Percentiles rank a stretch among this genome's conserved stretches.
phyloP scores from a whole-genome alignment of 2,329 filamentous ascomycete genomes.

The Fusarium odoratissimum region DNA sequence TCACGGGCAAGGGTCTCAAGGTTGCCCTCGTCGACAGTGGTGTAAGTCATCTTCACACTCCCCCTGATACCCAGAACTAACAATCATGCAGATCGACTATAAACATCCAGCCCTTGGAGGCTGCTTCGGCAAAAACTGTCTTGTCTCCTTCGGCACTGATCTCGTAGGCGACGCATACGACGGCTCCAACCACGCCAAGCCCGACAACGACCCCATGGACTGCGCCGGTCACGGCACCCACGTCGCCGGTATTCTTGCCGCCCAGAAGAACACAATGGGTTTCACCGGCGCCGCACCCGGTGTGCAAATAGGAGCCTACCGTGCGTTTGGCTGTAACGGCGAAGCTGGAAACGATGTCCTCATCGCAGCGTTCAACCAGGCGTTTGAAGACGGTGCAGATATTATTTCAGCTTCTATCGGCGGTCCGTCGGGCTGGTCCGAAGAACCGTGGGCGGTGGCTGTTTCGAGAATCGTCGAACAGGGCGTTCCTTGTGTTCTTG shows the following conservation, averaged over 20 bases:
- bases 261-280: conserved; percentile 63
- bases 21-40: conserved; percentile 66
- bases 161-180: conserved; percentile 67
- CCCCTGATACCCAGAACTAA: background rate
- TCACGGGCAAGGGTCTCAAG: conserved; percentile 63
- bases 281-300: conserved; percentile 68
- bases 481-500: conserved; percentile 64
- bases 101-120: conserved; percentile 72
- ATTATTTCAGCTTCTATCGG: conserved; percentile 68
- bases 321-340: conserved; percentile 67
- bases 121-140: conserved; percentile 69
- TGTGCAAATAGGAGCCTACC: conserved; percentile 67
- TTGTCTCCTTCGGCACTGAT: conserved; percentile 68
- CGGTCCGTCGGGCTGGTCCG: conserved; percentile 62
- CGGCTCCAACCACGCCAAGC: conserved; percentile 54
- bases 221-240: conserved; percentile 71
- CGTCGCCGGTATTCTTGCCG: conserved; percentile 71
- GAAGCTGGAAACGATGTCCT: conserved; percentile 65
- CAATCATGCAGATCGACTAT: conserved; percentile 64
- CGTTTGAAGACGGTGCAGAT: conserved; percentile 69
- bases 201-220: conserved; percentile 65
- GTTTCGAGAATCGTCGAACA: conserved; percentile 64
- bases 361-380: conserved; percentile 69
- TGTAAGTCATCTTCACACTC: conserved; percentile 52
- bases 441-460: conserved; percentile 62